Evolutionary conservation across 2,329 filamentous ascomycete species (phyloP), one percentile per base, ranked within the genome.

Genomic region (Nothomitra cinnamomea): DNA sequence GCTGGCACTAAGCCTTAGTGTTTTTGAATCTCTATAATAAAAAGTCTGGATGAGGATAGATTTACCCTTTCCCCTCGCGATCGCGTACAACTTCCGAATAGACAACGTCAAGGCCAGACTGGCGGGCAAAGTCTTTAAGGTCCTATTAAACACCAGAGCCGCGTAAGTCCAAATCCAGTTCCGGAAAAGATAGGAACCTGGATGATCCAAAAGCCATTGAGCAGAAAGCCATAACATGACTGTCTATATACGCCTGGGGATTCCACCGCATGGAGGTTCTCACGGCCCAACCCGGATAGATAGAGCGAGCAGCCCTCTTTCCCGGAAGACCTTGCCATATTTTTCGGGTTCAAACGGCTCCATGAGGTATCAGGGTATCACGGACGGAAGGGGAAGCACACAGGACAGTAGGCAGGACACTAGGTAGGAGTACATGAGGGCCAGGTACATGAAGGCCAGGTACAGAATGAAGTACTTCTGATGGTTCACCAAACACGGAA

Each of bases 41-140:
- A 48, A 47, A 40, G 21, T 15, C 6, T 35, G 17, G 35, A 52
- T 38, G 10, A 22, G n/a, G 2, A 2, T 56, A 49, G 57, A 75
- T 84, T 70, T 70, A 95, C 88, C 90, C 90, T 79, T 85, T 87
- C 60, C 88, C 87, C 67, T 94, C 87, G 60, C 84, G 85, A 66
- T 94, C 89, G 64, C 90, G 88, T 62, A 83, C 84, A 57, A 94
- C 94, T 72, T 98, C 92, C 60, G 89, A 95, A 69, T 95, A 98
- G 64, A 98, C 92, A 60, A 98, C 92, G 68, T 96, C 92, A 69
- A 95, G 79, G 70, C 88, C 88, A 69, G 90, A 94, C 70, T 94
- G 87, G 67, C 92, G 88, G 58, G 92, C 92, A 72, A 98, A 98
- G 70, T 98, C 92, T 85, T 98, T 98, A 53, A 98, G 82, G 71